Conservation (phyloP, 2,329 filamentous ascomycete species). For the Aureobasidium sp. region DNA sequence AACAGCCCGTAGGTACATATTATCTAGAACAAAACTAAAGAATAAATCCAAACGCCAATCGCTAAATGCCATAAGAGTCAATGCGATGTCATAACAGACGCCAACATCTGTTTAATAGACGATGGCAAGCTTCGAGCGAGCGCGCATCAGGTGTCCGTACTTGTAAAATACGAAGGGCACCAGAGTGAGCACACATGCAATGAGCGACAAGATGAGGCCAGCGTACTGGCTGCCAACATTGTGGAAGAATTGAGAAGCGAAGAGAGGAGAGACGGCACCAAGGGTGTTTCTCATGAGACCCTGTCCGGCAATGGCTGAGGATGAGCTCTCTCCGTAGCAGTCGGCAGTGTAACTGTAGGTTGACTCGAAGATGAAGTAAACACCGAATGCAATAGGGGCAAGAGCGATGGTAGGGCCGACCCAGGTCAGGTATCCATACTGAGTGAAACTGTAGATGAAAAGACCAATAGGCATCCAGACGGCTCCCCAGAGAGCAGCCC, state of each 20-base stretch:
- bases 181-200: slow-evolving; percentile 38
- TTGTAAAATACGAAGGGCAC: slow-evolving; percentile 41
- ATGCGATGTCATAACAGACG: background rate
- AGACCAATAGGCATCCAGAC: slow-evolving; percentile 43
- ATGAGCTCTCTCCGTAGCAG: slow-evolving; percentile 44
- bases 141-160: slow-evolving; percentile 35
- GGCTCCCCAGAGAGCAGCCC: slow-evolving; percentile 44
- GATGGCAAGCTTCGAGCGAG: slow-evolving; percentile 34
- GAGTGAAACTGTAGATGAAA: slow-evolving; percentile 50
- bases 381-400: slow-evolving; percentile 45
- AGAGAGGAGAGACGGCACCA: slow-evolving; percentile 47
- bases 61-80: slow-evolving; percentile 7
- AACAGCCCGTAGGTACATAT: background rate
- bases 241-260: slow-evolving; percentile 47
- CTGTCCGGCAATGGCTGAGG: slow-evolving; percentile 43
- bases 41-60: background rate
- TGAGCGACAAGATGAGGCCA: slow-evolving; percentile 42
- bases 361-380: slow-evolving; percentile 45
- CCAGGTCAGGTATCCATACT: slow-evolving; percentile 45
- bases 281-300: slow-evolving; percentile 48
- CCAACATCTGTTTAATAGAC: slow-evolving; percentile 6
- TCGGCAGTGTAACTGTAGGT: slow-evolving; percentile 47
- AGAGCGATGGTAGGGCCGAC: slow-evolving; percentile 45
- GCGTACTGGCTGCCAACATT: slow-evolving; percentile 49
- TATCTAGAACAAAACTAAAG: background rate